These are phyloP conservation scores for Limnanthes douglasii DNA, from an alignment of 345 rosid genomes.

Conservation along the genomic window DNA sequence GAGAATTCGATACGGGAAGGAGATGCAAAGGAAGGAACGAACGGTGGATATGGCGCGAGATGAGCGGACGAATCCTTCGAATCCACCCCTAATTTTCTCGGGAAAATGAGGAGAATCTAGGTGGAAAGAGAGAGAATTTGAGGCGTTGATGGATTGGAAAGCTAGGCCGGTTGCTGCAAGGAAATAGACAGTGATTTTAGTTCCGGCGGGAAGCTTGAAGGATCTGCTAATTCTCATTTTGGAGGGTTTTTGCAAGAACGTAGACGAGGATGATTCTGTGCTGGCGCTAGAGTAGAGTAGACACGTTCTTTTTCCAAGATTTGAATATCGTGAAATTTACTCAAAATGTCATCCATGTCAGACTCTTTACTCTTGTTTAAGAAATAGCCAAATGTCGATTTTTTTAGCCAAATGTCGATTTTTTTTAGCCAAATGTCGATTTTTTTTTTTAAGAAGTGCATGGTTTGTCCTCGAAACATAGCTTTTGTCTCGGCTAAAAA, in stretches of 20 bases:
- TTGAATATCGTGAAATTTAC: too few relatives aligned
- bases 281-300: too few relatives aligned
- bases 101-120: conserved; percentile 12
- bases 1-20: not conserved
- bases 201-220: conserved; percentile 24
- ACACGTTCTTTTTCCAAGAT: too few relatives aligned
- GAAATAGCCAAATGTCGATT: too few relatives aligned
- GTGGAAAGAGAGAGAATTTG: conserved; percentile 9
- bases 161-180: conserved; percentile 31
- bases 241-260: not conserved
- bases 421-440: too few relatives aligned
- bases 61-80: conserved; percentile 37
- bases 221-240: conserved; percentile 10
- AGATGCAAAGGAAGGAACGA: conserved; percentile 5
- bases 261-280: conserved; percentile 8
- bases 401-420: too few relatives aligned
- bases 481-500: too few relatives aligned
- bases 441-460: too few relatives aligned
- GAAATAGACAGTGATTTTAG: conserved; percentile 14
- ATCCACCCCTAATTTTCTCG: conserved; percentile 12
- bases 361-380: too few relatives aligned
- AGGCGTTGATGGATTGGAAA: conserved; percentile 8
- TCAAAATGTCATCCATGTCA: too few relatives aligned
- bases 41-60: conserved; percentile 46
- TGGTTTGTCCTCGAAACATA: too few relatives aligned